Conservation (phyloP, 345 rosid species). For the Citrus cavaleriei region DNA sequence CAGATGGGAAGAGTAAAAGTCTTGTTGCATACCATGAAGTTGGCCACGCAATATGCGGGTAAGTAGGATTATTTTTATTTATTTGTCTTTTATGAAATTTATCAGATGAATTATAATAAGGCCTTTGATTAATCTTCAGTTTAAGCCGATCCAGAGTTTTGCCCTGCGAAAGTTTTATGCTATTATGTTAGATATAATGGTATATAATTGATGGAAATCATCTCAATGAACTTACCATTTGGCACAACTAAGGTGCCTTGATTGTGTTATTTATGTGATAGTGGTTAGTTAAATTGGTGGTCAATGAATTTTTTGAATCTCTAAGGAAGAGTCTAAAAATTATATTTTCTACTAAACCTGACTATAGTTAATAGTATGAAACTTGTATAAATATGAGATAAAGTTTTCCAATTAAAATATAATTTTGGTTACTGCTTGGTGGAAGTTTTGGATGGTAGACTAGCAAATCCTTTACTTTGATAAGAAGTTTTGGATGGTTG, state of each 20-base stretch:
- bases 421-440: too few species aligned
- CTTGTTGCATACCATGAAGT: slow-evolving; percentile 98
- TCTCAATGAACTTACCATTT: not conserved
- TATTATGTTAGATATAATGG: not conserved
- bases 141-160: not conserved
- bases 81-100: not conserved
- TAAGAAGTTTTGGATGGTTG: not conserved
- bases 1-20: slow-evolving; percentile 96
- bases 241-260: not conserved
- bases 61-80: slow-evolving; percentile 24
- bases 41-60: slow-evolving; percentile 97
- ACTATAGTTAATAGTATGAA: not conserved
- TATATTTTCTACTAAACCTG: not conserved
- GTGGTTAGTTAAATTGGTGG: not conserved
- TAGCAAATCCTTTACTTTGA: not conserved
- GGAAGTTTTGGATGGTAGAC: not conserved
- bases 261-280: not conserved
- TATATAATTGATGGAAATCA: not conserved
- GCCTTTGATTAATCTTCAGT: not conserved
- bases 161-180: not conserved
- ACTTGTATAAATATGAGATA: not conserved
- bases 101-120: not conserved
- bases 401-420: not conserved
- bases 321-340: not conserved
- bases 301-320: not conserved